Base-by-base conservation (phyloP, 257 asterid species). In the Ballota nigra region DNA sequence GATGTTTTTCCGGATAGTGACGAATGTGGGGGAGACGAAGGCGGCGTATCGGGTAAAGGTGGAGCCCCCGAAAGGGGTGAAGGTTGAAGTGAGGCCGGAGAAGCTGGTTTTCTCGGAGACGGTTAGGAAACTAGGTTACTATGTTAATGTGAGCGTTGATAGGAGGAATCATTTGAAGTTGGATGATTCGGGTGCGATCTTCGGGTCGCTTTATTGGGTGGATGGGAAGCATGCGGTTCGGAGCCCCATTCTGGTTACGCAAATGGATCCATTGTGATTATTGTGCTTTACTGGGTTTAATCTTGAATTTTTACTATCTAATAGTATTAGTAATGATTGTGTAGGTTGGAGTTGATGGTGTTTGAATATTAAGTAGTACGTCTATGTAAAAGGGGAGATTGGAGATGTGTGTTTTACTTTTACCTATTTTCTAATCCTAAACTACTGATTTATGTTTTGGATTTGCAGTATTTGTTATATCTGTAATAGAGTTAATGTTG, bases 201-300 rank as follows among this genome's bases (percentile, higher is more conserved):
- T 84, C 67, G 97, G 97, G 29, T 87, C 95, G 31, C 80, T 91
- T 69, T 79, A 83, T 69, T 91, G 97, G 97, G 74, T 22, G 63
- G 95, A 87, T 58, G 95, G 95, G 68, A 88, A 83, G 73, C 97
- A 83, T 40, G 83, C 74, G 67, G 97, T 88, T 70, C 86, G 96
- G 71, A 91, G 91, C 89, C 91, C 96, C 75, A 82, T 91, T 31
- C 80, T 89, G 61, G 89, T 91, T 47, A 81, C 95, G 52, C 86
- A 84, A 71, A 70, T 81, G 31, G 88, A 86, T 28, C 90, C 96
- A 10, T 71, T 85, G 85, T 86, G 79, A 45, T 15, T 8, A 76
- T 26, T n/a, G n/a, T n/a, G n/a, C n/a, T n/a, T n/a, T 73, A 12
- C 53, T 62, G 23, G 55, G 8, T 16, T n/a, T 6, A 13, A 45